phyloP scores from a whole-genome alignment of 805 yeast species.

The Komagataella pseudopastoris region DNA sequence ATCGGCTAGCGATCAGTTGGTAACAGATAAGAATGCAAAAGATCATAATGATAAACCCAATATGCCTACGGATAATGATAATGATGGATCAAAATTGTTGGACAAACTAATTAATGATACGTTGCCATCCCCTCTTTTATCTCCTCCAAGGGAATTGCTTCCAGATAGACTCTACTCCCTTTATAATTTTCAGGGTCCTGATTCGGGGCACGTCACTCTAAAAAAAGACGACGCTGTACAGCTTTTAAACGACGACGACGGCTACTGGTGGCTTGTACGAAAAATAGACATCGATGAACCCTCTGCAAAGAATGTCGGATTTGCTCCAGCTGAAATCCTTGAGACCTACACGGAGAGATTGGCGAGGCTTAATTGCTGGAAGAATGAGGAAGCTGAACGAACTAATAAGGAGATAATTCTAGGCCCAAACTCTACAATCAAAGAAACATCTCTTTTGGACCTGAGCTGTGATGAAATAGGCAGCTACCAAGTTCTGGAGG shows the following conservation, averaged over 20 bases:
- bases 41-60: slow-evolving; percentile 9
- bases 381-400: slow-evolving; percentile 61
- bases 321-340: slow-evolving; percentile 91
- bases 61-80: slow-evolving; percentile 16
- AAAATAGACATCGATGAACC: slow-evolving; percentile 19
- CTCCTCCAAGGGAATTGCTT: slow-evolving; percentile 72
- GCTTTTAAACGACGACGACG: slow-evolving; percentile 76
- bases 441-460: slow-evolving; percentile 18
- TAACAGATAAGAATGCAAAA: slow-evolving; percentile 1
- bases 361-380: slow-evolving; percentile 86
- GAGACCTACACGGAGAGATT: slow-evolving; percentile 86
- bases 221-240: slow-evolving; percentile 71
- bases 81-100: slow-evolving; percentile 21
- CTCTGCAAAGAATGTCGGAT: slow-evolving; percentile 66
- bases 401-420: slow-evolving; percentile 6
- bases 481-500: not conserved
- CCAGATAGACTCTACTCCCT: slow-evolving; percentile 78
- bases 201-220: slow-evolving; percentile 79
- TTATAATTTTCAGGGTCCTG: slow-evolving; percentile 83
- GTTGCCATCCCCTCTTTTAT: slow-evolving; percentile 54
- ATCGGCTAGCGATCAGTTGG: not conserved
- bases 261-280: slow-evolving; percentile 92
- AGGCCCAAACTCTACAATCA: slow-evolving; percentile 9
- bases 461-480: slow-evolving; percentile 7
- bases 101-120: slow-evolving; percentile 24